Percentiles rank a stretch among this genome's conserved stretches.
Conservation (phyloP, 768 basidiomycete species). For the Podaxis rugospora region DNA sequence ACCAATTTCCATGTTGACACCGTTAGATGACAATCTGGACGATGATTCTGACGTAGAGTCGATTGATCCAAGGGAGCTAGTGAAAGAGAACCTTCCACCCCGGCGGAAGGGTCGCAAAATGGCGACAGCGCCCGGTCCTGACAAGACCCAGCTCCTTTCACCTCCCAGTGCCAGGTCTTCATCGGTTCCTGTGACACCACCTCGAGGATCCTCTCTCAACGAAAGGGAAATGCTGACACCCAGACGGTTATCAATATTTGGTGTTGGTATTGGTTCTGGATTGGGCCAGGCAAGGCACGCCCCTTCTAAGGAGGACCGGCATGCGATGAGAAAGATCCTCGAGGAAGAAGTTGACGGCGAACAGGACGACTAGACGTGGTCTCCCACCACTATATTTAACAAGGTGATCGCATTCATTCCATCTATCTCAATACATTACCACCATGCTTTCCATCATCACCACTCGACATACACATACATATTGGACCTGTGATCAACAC, state of each 20-base stretch:
- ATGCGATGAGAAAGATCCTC: slow-evolving; percentile 25
- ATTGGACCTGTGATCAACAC: background rate
- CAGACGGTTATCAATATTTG: slow-evolving; percentile 4
- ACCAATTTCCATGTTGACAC: background rate
- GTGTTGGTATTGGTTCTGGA: slow-evolving; percentile 7
- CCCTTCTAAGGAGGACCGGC: slow-evolving; percentile 19
- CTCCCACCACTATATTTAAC: background rate
- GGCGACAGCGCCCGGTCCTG: slow-evolving; percentile 18
- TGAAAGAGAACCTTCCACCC: slow-evolving; percentile 58
- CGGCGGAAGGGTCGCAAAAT: slow-evolving; percentile 42
- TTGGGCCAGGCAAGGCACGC: slow-evolving; percentile 20
- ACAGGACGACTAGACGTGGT: slow-evolving; percentile 13
- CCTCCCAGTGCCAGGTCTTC: slow-evolving; percentile 14
- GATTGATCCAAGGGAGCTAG: slow-evolving; percentile 28
- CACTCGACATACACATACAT: background rate
- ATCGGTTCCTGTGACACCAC: background rate
- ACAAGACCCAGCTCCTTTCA: slow-evolving; percentile 18
- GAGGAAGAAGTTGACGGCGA: slow-evolving; percentile 32
- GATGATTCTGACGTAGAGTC: slow-evolving; percentile 8
- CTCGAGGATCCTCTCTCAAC: background rate
- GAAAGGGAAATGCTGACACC: background rate
- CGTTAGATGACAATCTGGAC: background rate
- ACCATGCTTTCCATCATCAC: background rate
- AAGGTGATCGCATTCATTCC: background rate
- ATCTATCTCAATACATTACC: background rate